Evolutionary conservation across 2,329 filamentous ascomycete species (phyloP).

Genomic region (Bertia moriformis): DNA sequence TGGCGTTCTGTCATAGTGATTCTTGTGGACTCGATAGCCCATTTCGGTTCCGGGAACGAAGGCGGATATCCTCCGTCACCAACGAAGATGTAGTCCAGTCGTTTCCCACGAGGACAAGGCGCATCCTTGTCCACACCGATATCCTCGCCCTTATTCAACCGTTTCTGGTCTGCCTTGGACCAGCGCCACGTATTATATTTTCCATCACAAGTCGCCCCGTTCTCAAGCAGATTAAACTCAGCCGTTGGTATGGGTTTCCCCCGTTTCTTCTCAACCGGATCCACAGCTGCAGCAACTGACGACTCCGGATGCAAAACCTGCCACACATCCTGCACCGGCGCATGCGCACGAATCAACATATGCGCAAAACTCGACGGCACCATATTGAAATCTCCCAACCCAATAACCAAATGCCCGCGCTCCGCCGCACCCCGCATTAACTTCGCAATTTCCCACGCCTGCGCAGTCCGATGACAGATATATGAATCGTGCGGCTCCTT

Average conservation of each 20-base stretch:
- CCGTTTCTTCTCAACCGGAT: conserved; percentile 11
- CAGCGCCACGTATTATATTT: conserved; percentile 89
- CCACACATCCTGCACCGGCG: conserved; percentile 73
- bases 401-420: conserved; percentile 69
- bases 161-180: conserved; percentile 51
- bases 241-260: conserved; percentile 62
- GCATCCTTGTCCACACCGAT: conserved; percentile 50
- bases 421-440: conserved; percentile 70
- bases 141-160: conserved; percentile 48
- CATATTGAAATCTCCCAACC: conserved; percentile 93
- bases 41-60: conserved; percentile 23
- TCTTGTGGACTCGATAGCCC: conserved; percentile 56
- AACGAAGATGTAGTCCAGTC: conserved; percentile 90
- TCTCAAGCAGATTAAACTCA: conserved; percentile 61
- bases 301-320: conserved; percentile 69
- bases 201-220: conserved; percentile 78
- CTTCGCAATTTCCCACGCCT: conserved; percentile 90
- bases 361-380: conserved; percentile 75
- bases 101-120: conserved; percentile 62
- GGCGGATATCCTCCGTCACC: conserved; percentile 28
- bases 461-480: conserved; percentile 74
- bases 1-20: conserved; percentile 75
- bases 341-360: conserved; percentile 64
- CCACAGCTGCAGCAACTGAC: conserved; percentile 50
- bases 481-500: conserved; percentile 67